Base-by-base conservation (phyloP, 306 rosid genomes). In the Cucumis cinereus region DNA sequence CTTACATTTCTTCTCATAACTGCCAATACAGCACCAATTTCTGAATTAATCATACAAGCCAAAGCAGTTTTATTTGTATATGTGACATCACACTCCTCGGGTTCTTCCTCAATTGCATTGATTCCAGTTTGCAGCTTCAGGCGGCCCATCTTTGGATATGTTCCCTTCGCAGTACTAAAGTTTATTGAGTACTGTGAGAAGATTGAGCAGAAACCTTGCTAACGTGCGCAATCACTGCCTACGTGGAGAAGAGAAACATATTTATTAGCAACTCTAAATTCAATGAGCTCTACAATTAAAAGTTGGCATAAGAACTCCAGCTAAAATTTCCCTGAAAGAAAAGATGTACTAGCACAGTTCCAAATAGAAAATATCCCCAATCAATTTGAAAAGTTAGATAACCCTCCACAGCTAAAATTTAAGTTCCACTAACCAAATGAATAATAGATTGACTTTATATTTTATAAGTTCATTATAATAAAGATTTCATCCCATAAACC, bases 1-100 rank as follows among this genome's bases (percentile, higher is more conserved):
- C 96, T 85, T 38, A 90, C 97, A 82, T 94, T 92, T 86, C 98
- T 89, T 81, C 99, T 86, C 99, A 94, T 94, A 24, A 94, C 96
- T 5, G 98, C 95, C 86, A 94, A 86, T 74, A 94, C 99, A 70
- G 99, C 89, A 40, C 96, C 96, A 60, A 94, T 85, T 85, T 94
- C 99, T 8, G 99, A 92, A 88, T 89, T 94, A 80, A 92, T 89
- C 87, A 92, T 92, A 90, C 98, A 92, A 43, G 96, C 89, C 76
- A 94, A 79, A 82, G 96, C 85, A 77, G 61, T 72, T 72, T 89
- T 90, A 58, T 73, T 88, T 53, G 97, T 85, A 81, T 82, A 81
- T 10, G 86, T 35, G 54, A 78, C 85, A 74, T 87, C 97, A 74
- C 78, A 87, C 53, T 91, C 97, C 85, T 90, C 98, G 43, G 96